Percentiles rank a stretch among this genome's conserved stretches.
Conservation (phyloP, 805 yeast species). For the Candida germanica region DNA sequence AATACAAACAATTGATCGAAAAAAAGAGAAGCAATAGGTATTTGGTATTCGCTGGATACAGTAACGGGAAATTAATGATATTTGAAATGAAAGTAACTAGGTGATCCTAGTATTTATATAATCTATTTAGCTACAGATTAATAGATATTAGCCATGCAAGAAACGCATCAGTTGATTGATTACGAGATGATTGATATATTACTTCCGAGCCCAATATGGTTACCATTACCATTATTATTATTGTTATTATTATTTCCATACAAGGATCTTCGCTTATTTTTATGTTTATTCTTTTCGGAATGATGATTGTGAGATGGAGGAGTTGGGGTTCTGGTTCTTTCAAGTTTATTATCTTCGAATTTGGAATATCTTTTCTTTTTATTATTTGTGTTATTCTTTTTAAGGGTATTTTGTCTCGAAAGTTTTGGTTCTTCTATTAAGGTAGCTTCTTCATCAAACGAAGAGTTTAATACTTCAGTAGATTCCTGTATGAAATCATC, state of each 20-base stretch:
- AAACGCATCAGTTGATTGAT: no score
- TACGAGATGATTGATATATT: slow-evolving; percentile 9
- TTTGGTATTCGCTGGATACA: slow-evolving; percentile 11
- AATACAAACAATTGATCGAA: slow-evolving; percentile 5
- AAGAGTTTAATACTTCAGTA: slow-evolving; percentile 27
- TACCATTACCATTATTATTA: slow-evolving; percentile 11
- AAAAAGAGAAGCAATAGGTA: slow-evolving; percentile 3
- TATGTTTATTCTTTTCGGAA: slow-evolving; percentile 10
- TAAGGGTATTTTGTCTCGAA: slow-evolving; percentile 16
- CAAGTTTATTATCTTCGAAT: slow-evolving; percentile 19
- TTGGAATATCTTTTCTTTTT: slow-evolving; percentile 35
- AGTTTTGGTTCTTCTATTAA: slow-evolving; percentile 16
- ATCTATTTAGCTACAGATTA: no score
- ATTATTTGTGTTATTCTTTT: slow-evolving; percentile 23
- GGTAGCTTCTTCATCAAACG: slow-evolving; percentile 35
- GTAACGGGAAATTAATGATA: slow-evolving; percentile 12
- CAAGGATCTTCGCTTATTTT: slow-evolving; percentile 8
- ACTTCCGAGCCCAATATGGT: slow-evolving; percentile 7
- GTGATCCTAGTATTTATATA: no score
- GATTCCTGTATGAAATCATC: slow-evolving; percentile 33
- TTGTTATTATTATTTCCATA: slow-evolving; percentile 7
- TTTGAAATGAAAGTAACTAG: slow-evolving; percentile 9
- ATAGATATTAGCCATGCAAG: no score
- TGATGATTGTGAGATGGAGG: slow-evolving; percentile 20
- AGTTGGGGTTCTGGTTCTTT: slow-evolving; percentile 23